Evolutionary conservation across 495 filamentous ascomycete genomes (phyloP), one percentile per base, ranked within the genome.

Genomic region (Talaromyces borbonicus): DNA sequence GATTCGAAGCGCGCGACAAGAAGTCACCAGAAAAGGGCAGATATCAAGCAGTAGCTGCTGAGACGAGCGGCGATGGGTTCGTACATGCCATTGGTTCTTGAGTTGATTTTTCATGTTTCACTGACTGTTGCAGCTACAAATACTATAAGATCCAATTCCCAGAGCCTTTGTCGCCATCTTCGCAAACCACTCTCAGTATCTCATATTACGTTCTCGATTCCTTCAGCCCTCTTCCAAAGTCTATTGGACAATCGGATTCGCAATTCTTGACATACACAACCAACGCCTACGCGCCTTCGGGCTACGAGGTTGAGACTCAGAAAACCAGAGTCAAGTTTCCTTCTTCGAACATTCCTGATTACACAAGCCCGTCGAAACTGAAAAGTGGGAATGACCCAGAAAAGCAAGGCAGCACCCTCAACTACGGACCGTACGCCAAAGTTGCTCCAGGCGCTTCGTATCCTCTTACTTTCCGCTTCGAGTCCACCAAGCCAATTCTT

Each of bases 321-420:
- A 96, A 95, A 77, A 96, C 92, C 30, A 94, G 95, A 67, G 66
- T 98, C 60, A 95, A 94, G 69, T 79, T 95, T 58, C 81, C 87
- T 40, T 79, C 75, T 47, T 65, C 69, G 49, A 82, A 85, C 53
- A 73, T 95, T 32, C 83, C 87, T 32, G 88, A 95, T 58, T 93
- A 84, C 63, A 95, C 87, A 30, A 78, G 72, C 45, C 73, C 92
- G 22, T 69, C 75, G 6, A 77, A 74, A 15, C 62, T 73, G 39
- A 73, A 72, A 46, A 79, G 79, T 37, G 81, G 81, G 48, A 65
- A 68, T 4, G 86, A 87, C 55, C 90, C 93, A 0, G 74, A 84
- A 56, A 85, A 83, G 63, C 81, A 86, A 66, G 93, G 93, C 39
- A 72, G 79, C 3, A 85, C 82, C 50, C 87, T 89, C 59, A 92